Percentiles rank a stretch among this genome's conserved stretches.
phyloP scores from a whole-genome alignment of 202 grass and related monocot species.

The Cymbopogon flexuosus region DNA sequence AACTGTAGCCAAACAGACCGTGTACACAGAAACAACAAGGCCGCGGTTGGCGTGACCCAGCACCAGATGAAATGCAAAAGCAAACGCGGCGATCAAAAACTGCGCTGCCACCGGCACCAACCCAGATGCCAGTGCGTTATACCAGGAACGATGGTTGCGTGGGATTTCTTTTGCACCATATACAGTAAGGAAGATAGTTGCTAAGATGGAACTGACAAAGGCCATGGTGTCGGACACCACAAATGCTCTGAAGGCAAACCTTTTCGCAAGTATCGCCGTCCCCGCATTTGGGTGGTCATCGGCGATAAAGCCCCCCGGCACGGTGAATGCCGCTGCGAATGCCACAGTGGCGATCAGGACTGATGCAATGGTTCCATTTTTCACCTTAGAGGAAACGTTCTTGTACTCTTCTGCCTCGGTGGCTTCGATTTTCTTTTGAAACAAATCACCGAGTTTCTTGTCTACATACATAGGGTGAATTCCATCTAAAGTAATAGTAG shows the following conservation, averaged over 20 bases:
- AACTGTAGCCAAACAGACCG: not conserved
- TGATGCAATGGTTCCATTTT: not conserved
- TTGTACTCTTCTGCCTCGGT: not conserved
- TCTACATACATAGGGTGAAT: not conserved
- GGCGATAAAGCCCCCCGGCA: not conserved
- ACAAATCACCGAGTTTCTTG: too few species aligned
- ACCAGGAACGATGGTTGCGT: accelerated
- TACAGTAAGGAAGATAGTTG: not conserved
- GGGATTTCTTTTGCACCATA: not conserved
- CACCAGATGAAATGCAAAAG: slow-evolving; percentile 12
- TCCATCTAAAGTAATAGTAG: not conserved
- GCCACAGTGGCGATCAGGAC: slow-evolving; percentile 25
- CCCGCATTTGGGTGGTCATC: not conserved
- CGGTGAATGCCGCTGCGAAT: slow-evolving; percentile 27
- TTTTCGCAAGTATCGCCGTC: not conserved
- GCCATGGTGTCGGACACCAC: slow-evolving; percentile 20
- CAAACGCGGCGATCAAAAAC: not conserved
- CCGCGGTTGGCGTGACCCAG: not conserved
- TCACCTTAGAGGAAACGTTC: too few species aligned
- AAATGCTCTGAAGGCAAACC: slow-evolving; percentile 35
- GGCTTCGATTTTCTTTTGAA: not conserved
- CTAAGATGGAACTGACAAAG: slow-evolving; percentile 4
- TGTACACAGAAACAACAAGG: not conserved
- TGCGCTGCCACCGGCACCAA: not conserved
- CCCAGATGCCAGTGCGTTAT: not conserved